Conservation (phyloP, 169 alveolate genomes). For the Plasmodium billcollinsi region DNA sequence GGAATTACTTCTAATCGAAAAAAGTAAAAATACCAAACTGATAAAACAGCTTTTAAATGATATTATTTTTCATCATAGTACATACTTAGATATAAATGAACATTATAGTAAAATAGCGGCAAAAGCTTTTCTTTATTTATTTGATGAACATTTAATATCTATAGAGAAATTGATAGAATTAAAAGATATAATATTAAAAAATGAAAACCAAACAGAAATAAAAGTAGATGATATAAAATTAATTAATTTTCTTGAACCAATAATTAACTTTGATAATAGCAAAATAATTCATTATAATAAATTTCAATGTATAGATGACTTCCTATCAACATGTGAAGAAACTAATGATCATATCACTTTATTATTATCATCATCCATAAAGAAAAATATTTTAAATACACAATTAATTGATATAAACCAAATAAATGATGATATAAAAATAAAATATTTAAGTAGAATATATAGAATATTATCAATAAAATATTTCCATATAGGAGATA, state of each 20-base stretch:
- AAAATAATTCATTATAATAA: constrained; percentile 29
- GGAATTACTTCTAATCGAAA: constrained; percentile 27
- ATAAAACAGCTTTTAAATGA: constrained; percentile 58
- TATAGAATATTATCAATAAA: constrained; percentile 64
- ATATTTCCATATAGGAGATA: constrained; percentile 33
- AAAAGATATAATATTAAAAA: constrained; percentile 1
- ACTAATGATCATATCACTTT: not conserved
- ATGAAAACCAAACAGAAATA: not conserved
- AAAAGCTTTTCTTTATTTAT: constrained; percentile 49
- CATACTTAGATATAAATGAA: constrained; percentile 55
- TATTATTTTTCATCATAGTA: constrained; percentile 29
- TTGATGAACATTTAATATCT: constrained; percentile 43
- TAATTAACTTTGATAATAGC: constrained; percentile 43
- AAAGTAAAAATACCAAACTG: constrained; percentile 1
- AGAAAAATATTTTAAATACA: not conserved
- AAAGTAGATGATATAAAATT: constrained; percentile 2
- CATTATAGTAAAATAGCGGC: constrained; percentile 56
- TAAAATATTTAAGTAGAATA: constrained; percentile 54
- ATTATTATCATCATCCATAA: too few relatives aligned
- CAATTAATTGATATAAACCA: not conserved
- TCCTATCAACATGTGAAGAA: constrained; percentile 24
- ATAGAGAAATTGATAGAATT: constrained; percentile 19
- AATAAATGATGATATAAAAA: not conserved
- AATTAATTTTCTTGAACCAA: constrained; percentile 57
- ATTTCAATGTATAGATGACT: constrained; percentile 27